Evolutionary conservation across 228 moss, liverwort and hornwort genomes (phyloP), one percentile per base, ranked within the genome.

Genomic region (Sphagnum magellanicum): DNA sequence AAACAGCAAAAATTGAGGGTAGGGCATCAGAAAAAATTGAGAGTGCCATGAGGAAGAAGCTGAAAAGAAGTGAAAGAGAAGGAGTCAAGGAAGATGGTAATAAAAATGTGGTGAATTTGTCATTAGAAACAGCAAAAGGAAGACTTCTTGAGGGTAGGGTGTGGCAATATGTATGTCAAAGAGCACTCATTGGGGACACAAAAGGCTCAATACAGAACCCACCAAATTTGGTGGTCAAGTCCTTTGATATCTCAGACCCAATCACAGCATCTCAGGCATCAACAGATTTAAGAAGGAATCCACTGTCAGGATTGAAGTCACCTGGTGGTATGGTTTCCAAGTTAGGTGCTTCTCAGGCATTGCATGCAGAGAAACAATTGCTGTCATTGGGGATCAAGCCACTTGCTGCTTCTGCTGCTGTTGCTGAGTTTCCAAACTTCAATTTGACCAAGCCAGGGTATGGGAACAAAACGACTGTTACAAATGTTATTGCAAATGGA

Each of bases 141-240:
- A 75, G 63, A 50, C 4, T 72, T 32, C 68, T 74, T 4, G 72
- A 83, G 63, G 79, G 80, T 9, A 79, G 86, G 76, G 92, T 84
- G 15, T 92, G 90, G 92, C 76, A 84, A 62, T 92, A 90, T 72
- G 82, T 92, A 55, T 78, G 88, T 74, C 81, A 80, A 52, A 84
- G 88, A 74, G 79, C 88, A 60, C 82, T 90, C 50, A 77, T 80
- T 66, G 84, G 90, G 69, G 69, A 79, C 66, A 66, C 57, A 10
- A 75, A 63, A 70, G 17, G 53, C 55, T 60, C 61, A 17, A 51
- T 62, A 4, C 51, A 4, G 61, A 63, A 51, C 5, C 53, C 61
- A 8, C 17, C 62, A 8, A 8, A 47, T 70, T 12, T 63, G 66
- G 63, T 70, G 65, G 11, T 57, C 64, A 16, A 67, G 13, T 17